A percentile compares a stretch with the other conserved stretches of the same genome.
Conservation (phyloP, 2,329 filamentous ascomycete genomes). For the Botrytis elliptica region DNA sequence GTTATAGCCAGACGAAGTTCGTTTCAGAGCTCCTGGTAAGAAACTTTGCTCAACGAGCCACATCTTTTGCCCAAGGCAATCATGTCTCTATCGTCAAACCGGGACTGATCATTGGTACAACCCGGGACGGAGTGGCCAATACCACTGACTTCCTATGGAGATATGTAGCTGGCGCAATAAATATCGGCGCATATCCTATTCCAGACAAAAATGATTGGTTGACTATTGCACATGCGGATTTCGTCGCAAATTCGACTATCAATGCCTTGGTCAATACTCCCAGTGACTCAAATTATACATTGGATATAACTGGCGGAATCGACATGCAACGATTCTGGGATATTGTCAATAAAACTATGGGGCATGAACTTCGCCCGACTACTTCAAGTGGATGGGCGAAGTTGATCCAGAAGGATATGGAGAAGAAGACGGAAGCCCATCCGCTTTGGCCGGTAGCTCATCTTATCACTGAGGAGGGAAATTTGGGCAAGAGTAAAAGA, state of each 20-base stretch:
- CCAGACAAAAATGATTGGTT: constrained; percentile 15
- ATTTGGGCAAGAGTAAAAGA: constrained; percentile 9
- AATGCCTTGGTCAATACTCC: background rate
- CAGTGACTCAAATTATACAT: background rate
- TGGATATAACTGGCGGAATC: background rate
- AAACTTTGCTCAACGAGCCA: constrained; percentile 14
- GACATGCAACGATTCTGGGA: constrained; percentile 5
- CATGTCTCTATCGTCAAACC: constrained; percentile 28
- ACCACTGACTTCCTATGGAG: constrained; percentile 33
- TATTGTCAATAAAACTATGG: constrained; percentile 1
- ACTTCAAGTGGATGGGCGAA: background rate
- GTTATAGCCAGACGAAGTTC: constrained; percentile 91
- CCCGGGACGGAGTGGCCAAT: constrained; percentile 29
- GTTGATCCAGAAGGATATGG: background rate
- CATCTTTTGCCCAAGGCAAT: background rate
- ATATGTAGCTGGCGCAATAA: constrained; percentile 26
- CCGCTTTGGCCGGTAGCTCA: constrained; percentile 13
- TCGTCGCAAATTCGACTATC: constrained; percentile 4
- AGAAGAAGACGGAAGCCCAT: constrained; percentile 4
- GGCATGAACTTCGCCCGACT: background rate
- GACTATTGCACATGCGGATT: constrained; percentile 6
- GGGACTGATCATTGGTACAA: constrained; percentile 29
- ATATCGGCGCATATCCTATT: constrained; percentile 21
- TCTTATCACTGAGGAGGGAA: constrained; percentile 1
- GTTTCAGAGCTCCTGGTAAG: constrained; percentile 59